These are phyloP conservation scores for Fusarium nodosum DNA, from an alignment of 2,329 filamentous ascomycete species.

Conservation along the genomic window DNA sequence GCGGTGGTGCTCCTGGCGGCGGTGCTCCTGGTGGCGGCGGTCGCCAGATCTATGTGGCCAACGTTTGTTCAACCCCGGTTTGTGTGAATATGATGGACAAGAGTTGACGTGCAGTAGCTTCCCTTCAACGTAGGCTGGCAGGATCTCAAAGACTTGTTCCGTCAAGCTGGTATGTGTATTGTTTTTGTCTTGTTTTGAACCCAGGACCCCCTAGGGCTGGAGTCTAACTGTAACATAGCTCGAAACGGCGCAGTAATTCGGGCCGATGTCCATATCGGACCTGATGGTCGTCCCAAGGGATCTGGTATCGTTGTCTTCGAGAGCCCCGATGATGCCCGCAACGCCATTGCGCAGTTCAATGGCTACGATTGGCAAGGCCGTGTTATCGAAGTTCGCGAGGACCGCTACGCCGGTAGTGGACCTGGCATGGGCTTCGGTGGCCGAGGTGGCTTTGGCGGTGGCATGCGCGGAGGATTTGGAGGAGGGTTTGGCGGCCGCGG, in stretches of 20 bases:
- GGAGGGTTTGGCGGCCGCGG: conserved; percentile 66
- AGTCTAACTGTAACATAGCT: conserved; percentile 50
- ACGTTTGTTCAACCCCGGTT: conserved; percentile 77
- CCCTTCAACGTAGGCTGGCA: conserved; percentile 99
- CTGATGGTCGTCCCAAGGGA: conserved; percentile 93
- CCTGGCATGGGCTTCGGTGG: conserved; percentile 65
- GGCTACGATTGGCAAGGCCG: conserved; percentile 99
- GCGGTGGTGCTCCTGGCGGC: conserved; percentile 64
- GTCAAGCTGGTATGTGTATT: conserved; percentile 89
- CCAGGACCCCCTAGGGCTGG: conserved; percentile 4
- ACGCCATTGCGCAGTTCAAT: conserved; percentile 97
- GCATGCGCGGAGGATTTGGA: conserved; percentile 71
- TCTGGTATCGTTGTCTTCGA: conserved; percentile 98
- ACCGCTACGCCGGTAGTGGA: conserved; percentile 84
- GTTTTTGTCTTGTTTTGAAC: neutral
- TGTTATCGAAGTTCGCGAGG: conserved; percentile 92
- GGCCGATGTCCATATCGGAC: conserved; percentile 93
- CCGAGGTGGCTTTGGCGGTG: conserved; percentile 71
- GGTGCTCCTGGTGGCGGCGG: conserved; percentile 65
- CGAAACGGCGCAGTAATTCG: conserved; percentile 86
- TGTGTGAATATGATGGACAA: conserved; percentile 22
- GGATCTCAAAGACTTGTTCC: conserved; percentile 98
- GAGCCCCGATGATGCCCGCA: conserved; percentile 92
- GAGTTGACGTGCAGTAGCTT: conserved; percentile 70
- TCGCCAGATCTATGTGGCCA: conserved; percentile 96